Evolutionary conservation across 306 rosid genomes (phyloP).

Genomic region (Geum urbanum): DNA sequence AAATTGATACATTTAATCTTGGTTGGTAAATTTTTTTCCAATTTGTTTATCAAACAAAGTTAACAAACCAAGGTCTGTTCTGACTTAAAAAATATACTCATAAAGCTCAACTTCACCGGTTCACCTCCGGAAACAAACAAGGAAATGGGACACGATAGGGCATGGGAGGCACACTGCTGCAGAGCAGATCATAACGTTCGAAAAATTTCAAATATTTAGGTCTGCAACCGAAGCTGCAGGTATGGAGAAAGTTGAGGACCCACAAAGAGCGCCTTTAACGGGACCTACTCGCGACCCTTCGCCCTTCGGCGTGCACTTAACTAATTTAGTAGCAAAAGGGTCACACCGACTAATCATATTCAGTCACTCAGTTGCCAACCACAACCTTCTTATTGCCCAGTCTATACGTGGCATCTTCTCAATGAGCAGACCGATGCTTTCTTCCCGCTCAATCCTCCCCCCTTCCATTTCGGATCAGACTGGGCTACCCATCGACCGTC

Average conservation of each 20-base stretch:
- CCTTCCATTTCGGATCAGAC: no score
- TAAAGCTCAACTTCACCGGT: no score
- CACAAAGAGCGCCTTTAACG: slow-evolving; percentile 42
- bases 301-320: not conserved
- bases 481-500: no score
- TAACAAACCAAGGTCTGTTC: no score
- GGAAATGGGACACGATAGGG: not conserved
- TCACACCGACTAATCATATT: slow-evolving; percentile 7
- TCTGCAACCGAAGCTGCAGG: slow-evolving; percentile 43
- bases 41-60: no score
- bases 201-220: slow-evolving; percentile 52
- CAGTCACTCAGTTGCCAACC: not conserved
- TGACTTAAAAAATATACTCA: no score
- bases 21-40: no score
- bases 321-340: not conserved
- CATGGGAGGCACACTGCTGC: slow-evolving; percentile 1
- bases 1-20: no score
- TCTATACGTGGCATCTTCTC: slow-evolving; percentile 20
- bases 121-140: not conserved
- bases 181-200: slow-evolving; percentile 41
- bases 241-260: slow-evolving; percentile 36
- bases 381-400: no score
- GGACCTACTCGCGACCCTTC: slow-evolving; percentile 38
- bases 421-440: not conserved
- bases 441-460: no score